Evolutionary conservation across 495 filamentous ascomycete genomes (phyloP), one percentile per base, ranked within the genome.

Genomic region (Penicillium turbatum): DNA sequence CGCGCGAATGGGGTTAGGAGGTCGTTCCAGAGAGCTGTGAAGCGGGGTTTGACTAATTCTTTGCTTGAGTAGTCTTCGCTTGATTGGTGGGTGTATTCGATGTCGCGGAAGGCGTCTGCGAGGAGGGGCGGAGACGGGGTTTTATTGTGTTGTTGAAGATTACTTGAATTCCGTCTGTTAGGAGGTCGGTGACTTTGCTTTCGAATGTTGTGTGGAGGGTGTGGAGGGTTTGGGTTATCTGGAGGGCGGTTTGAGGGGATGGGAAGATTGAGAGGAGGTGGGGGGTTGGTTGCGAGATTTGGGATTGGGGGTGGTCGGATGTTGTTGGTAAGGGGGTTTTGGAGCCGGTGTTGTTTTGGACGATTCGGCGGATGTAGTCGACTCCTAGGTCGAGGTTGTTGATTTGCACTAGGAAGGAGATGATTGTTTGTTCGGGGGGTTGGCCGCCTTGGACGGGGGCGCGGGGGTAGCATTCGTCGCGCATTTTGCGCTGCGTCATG

Each of bases 401-500:
- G 64, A 96, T 89, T 26, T 96, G 82, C 10, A 97, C 85, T 8
- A 97, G 83, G 71, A 97, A 97, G 4, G 84, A 70, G 51, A 96
- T 78, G 42, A 92, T 83, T 48, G 85, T 87, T 51, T 90, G 83
- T 64, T 97, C 93, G 0, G 89, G 86, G 1, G 92, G 92, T 38
- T 88, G 72, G 10, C 80, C 84, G 38, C 90, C 90, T 63, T 89
- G 85, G 11, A 89, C 81, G 3, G 80, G 68, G 8, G 85, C 75
- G 58, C 86, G 86, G 0, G 91, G 92, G 68, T 96, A 97, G 56
- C 82, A 85, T 64, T 97, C 92, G 64, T 97, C 91, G 41, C 90
- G 86, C 93, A 98, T 96, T 64, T 92, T 95, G 37, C 92, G 86
- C 62, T 97, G 93, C 19, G 95, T 87, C 90, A 98, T 96, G 63